Conservation (phyloP, 345 rosid genomes). For the Eucalyptus albens region DNA sequence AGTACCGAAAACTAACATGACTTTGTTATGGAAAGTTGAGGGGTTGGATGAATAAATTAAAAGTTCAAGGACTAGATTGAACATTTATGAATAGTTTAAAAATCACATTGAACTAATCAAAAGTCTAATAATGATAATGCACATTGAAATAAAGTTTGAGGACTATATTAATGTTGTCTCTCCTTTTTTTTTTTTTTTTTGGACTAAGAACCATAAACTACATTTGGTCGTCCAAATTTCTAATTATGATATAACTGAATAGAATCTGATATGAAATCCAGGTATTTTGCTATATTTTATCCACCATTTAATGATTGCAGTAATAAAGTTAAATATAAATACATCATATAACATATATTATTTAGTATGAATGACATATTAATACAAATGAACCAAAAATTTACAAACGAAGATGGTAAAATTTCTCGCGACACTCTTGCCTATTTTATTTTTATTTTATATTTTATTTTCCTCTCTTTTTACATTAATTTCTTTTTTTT, state of each 20-base stretch:
- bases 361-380: too few relatives aligned
- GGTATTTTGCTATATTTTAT: fast-evolving
- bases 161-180: fast-evolving
- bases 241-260: fast-evolving
- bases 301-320: fast-evolving
- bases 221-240: fast-evolving
- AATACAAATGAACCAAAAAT: too few relatives aligned
- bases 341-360: fast-evolving
- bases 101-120: not conserved
- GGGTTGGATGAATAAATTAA: fast-evolving
- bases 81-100: not conserved
- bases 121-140: not conserved
- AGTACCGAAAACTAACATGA: not conserved
- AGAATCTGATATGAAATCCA: fast-evolving
- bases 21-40: not conserved
- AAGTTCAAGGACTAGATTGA: not conserved
- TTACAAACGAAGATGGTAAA: too few relatives aligned
- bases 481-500: too few relatives aligned
- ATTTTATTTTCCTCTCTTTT: too few relatives aligned
- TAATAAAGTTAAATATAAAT: too few relatives aligned
- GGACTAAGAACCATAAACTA: fast-evolving
- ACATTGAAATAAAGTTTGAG: not conserved
- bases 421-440: fast-evolving
- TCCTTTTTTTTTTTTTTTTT: not conserved
- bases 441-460: too few relatives aligned